Conservation (phyloP, 2,329 filamentous ascomycete genomes). For the Pyrenophora teres region DNA sequence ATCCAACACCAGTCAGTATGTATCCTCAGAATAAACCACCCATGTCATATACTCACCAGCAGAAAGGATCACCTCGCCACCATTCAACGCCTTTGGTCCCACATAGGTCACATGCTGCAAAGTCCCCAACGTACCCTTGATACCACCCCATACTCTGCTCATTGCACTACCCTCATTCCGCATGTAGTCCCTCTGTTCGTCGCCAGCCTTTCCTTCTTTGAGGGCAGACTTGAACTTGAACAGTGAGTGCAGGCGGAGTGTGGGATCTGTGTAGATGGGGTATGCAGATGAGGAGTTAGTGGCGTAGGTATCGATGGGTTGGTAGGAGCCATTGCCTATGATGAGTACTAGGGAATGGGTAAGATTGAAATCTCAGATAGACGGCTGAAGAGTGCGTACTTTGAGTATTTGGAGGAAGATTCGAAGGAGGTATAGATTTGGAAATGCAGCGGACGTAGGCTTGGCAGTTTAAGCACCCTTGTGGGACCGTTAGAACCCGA, state of each 20-base stretch:
- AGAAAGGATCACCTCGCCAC: slow-evolving; percentile 27
- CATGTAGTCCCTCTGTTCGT: slow-evolving; percentile 30
- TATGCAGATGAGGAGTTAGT: slow-evolving; percentile 21
- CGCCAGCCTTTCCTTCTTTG: slow-evolving; percentile 15
- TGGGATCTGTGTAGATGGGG: slow-evolving; percentile 32
- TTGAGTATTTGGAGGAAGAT: slow-evolving; percentile 23
- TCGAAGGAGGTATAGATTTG: slow-evolving; percentile 24
- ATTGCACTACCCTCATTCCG: slow-evolving; percentile 20
- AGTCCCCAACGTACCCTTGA: slow-evolving; percentile 25
- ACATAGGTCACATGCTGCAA: slow-evolving; percentile 25
- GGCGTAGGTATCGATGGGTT: slow-evolving; percentile 30
- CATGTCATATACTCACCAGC: slow-evolving; percentile 12
- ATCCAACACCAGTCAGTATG: not conserved
- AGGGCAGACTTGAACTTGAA: slow-evolving; percentile 29
- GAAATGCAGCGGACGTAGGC: slow-evolving; percentile 27
- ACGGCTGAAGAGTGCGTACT: slow-evolving; percentile 12
- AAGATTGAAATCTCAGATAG: not conserved
- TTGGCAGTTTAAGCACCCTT: slow-evolving; percentile 36
- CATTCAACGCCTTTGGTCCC: slow-evolving; percentile 31
- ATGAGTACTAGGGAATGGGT: slow-evolving; percentile 19
- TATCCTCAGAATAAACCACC: not conserved
- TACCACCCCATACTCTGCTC: slow-evolving; percentile 19
- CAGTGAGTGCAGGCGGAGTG: slow-evolving; percentile 22
- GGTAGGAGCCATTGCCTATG: slow-evolving; percentile 29
- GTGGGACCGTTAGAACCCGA: not conserved